These are phyloP conservation scores for Silene vulgaris DNA, from an alignment of 179 eudicot genomes.

Conservation along the genomic window DNA sequence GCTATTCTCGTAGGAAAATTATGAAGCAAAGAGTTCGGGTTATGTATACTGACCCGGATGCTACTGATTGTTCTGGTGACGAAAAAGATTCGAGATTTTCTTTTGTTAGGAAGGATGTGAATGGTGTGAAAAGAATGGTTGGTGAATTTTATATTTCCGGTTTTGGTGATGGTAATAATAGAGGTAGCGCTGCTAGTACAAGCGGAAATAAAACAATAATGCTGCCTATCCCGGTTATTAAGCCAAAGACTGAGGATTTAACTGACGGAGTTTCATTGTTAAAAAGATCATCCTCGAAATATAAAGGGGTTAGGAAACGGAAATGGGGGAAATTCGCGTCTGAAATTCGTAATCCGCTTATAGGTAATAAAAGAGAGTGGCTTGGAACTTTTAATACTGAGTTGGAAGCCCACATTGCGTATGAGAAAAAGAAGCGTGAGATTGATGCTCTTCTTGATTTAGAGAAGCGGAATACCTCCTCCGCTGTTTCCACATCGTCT, in stretches of 20 bases:
- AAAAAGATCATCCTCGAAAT: constrained; percentile 15
- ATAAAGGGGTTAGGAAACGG: constrained; percentile 28
- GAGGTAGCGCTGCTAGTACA: not conserved
- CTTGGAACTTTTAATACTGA: constrained; percentile 30
- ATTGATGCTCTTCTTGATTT: not conserved
- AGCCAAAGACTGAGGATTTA: not conserved
- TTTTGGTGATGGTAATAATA: not conserved
- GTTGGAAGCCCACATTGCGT: constrained; percentile 26
- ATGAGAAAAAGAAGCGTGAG: constrained; percentile 25
- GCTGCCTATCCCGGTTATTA: not conserved
- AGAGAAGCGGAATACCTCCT: not conserved
- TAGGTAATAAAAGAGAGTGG: constrained; percentile 20
- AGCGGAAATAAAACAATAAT: not conserved
- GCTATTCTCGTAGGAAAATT: not conserved
- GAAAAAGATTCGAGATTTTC: constrained; percentile 18
- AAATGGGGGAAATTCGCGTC: constrained; percentile 28
- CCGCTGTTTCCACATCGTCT: not conserved
- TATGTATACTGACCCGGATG: constrained; percentile 36
- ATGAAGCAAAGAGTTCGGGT: constrained; percentile 21
- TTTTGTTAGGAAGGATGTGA: not conserved
- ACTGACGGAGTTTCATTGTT: not conserved
- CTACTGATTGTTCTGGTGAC: constrained; percentile 38
- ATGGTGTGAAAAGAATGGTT: constrained; percentile 18
- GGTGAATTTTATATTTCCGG: constrained; percentile 3
- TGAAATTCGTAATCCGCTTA: constrained; percentile 28